Percentiles rank a stretch among this genome's conserved stretches.
phyloP scores from a whole-genome alignment of 306 rosid species.

The Prunus kanzakura region DNA sequence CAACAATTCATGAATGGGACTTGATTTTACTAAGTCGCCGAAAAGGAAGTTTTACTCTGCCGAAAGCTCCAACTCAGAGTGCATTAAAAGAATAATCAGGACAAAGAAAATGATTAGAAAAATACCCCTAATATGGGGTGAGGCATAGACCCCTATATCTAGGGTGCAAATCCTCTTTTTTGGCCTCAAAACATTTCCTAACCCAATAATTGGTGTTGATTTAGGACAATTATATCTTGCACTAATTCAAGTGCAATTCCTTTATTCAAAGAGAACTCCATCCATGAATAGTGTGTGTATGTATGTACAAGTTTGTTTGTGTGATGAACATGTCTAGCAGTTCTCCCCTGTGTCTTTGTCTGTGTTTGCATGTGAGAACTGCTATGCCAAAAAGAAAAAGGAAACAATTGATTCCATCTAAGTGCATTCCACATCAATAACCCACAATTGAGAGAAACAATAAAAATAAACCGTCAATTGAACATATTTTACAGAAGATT shows the following conservation, averaged over 20 bases:
- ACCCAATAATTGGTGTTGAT: too few species aligned
- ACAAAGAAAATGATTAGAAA: slow-evolving; percentile 21
- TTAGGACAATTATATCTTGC: too few species aligned
- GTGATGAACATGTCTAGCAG: background rate
- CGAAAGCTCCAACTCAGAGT: slow-evolving; percentile 24
- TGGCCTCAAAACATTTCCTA: background rate
- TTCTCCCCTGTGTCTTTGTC: background rate
- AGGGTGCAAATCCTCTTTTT: background rate
- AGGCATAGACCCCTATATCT: background rate
- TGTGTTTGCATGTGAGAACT: background rate
- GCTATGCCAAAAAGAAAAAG: background rate
- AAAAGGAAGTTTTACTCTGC: slow-evolving; percentile 24
- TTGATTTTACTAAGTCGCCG: background rate
- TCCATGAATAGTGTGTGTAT: background rate
- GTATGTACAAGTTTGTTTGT: background rate
- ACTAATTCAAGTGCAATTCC: too few species aligned
- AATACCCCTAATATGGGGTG: slow-evolving; percentile 13
- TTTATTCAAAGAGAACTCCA: background rate
- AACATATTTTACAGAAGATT: too few species aligned
- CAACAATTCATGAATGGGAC: background rate
- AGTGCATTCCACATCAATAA: slow-evolving; percentile 44
- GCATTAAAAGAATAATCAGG: slow-evolving; percentile 14
- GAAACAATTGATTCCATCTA: background rate
- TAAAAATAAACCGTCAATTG: background rate
- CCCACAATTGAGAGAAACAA: slow-evolving; percentile 14